phyloP scores from a whole-genome alignment of 164 flowering plant species.

The Magnolia sinica region DNA sequence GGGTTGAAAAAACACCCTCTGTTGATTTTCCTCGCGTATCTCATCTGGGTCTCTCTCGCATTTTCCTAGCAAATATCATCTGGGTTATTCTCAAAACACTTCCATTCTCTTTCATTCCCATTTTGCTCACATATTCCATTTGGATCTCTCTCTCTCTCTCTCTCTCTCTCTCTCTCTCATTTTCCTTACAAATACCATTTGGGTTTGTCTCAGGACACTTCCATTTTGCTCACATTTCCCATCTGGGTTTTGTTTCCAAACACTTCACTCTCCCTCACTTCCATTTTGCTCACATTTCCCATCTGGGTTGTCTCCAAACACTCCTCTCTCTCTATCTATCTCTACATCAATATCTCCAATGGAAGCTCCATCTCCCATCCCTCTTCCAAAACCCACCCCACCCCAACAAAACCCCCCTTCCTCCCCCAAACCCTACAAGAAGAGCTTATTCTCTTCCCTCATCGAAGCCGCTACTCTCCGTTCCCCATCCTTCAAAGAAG shows the following conservation, averaged over 20 bases:
- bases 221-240: not conserved
- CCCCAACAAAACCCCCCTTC: conserved; percentile 26
- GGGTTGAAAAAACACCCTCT: too few relatives aligned
- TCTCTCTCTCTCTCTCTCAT: too few relatives aligned
- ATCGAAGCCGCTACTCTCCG: conserved; percentile 64
- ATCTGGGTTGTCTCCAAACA: not conserved
- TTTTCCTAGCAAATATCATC: too few relatives aligned
- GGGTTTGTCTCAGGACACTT: not conserved
- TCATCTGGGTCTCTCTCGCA: too few relatives aligned
- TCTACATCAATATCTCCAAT: conserved; percentile 9
- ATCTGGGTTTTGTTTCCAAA: conserved; percentile 24
- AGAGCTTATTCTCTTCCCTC: conserved; percentile 57
- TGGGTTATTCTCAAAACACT: too few relatives aligned
- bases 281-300: not conserved
- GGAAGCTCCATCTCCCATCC: conserved; percentile 39
- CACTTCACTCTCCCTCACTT: conserved; percentile 29
- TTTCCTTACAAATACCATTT: too few relatives aligned
- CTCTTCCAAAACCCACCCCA: conserved; percentile 9
- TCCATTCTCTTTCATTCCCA: too few relatives aligned
- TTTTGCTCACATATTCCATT: too few relatives aligned
- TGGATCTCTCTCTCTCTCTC: too few relatives aligned
- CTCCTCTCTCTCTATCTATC: too few relatives aligned
- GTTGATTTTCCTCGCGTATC: too few relatives aligned
- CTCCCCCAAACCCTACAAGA: conserved; percentile 46
- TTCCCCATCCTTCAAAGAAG: conserved; percentile 73